phyloP scores from a whole-genome alignment of 768 basidiomycete species.

The Coprinopsis marcescibilis region DNA sequence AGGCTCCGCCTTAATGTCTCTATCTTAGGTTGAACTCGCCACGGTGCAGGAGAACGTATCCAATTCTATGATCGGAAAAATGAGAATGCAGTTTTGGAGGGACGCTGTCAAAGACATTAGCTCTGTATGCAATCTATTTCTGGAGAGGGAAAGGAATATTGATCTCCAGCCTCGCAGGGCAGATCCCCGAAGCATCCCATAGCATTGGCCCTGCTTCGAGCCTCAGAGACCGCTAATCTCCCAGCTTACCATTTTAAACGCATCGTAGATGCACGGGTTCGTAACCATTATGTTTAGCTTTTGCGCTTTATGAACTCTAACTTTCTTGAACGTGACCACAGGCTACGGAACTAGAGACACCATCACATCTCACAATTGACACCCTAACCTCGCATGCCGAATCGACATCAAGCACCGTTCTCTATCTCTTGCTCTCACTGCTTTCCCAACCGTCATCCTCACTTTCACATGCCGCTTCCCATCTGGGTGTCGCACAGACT shows the following conservation, averaged over 20 bases:
- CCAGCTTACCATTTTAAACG: constrained; percentile 75
- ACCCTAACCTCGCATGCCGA: constrained; percentile 71
- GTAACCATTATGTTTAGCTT: constrained; percentile 20
- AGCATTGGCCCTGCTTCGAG: constrained; percentile 63
- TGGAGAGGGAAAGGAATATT: constrained; percentile 14
- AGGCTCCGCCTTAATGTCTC: constrained; percentile 7
- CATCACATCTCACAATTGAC: constrained; percentile 61
- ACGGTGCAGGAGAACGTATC: constrained; percentile 73
- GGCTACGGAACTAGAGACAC: constrained; percentile 62
- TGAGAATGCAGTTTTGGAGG: constrained; percentile 85
- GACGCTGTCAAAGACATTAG: constrained; percentile 67
- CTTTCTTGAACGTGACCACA: constrained; percentile 22
- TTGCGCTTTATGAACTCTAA: constrained; percentile 11
- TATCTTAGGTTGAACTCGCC: constrained; percentile 66
- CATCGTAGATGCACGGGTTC: constrained; percentile 79
- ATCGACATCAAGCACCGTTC: constrained; percentile 70
- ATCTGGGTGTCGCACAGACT: constrained; percentile 72
- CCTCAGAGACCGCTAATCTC: constrained; percentile 43
- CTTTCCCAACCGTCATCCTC: constrained; percentile 48
- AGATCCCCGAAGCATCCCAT: constrained; percentile 78
- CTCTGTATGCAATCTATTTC: constrained; percentile 41
- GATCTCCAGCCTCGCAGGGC: constrained; percentile 37
- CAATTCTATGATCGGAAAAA: constrained; percentile 68
- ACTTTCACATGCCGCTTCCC: constrained; percentile 74
- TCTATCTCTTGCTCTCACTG: constrained; percentile 72